Evolutionary conservation across 495 filamentous ascomycete species (phyloP), one percentile per base, ranked within the genome.

Genomic region (Talaromyces thailandensis): DNA sequence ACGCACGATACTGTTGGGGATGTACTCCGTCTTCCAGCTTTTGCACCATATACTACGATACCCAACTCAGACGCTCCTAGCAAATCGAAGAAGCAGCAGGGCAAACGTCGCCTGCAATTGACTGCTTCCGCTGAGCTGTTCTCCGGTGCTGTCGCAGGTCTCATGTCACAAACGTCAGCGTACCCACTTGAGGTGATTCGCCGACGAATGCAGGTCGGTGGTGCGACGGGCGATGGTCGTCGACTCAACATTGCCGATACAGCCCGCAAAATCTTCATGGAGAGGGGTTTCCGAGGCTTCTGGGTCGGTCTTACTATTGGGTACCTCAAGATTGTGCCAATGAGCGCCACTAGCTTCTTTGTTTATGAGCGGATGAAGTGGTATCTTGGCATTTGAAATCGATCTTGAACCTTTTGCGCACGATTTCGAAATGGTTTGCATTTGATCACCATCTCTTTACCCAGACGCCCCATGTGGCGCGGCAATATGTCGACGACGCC

Each of bases 151-250:
- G 65, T 91, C 9, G 92, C 94, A 12, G 94, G 94, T 7, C 74
- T 94, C 43, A 84, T 95, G 1, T 92, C 91, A 3, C 94, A 98
- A 75, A 96, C 93, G 2, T 86, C 86, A 1, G 90, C 91, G 52
- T 98, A 98, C 71, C 94, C 94, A 4, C 78, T 98, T 2, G 94
- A 98, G 71, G 89, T 98, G 8, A 87, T 98, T 59, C 79, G 94
- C 64, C 81, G 94, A 64, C 81, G 93, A 25, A 98, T 98, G 92
- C 94, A 98, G 70, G 94, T 98, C 2, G 89, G 91, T 35, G 94
- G 94, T 4, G 93, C 92, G 2, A 91, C 96, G 1, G 94, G 94
- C 11, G 92, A 96, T 68, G 92, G 92, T 2, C 89, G 82, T 57
- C 79, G 90, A 26, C 74, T 96, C 11, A 77, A 85, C 51, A 90